Evolutionary conservation across 2,329 filamentous ascomycete genomes (phyloP).

Genomic region (Aspergillus japonicus): DNA sequence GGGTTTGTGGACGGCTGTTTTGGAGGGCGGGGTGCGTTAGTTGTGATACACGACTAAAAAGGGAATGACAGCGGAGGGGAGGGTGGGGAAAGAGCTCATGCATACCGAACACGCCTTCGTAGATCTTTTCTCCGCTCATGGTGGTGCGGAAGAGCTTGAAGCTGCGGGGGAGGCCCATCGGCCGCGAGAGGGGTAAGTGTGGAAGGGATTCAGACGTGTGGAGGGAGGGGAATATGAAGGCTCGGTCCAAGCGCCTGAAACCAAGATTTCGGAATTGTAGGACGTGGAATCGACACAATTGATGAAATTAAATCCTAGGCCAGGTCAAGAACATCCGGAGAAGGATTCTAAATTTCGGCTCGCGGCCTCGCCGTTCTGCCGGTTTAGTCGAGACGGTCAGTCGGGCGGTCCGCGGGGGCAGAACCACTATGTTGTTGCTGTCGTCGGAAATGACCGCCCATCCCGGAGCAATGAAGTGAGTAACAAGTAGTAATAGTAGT

Average conservation of each 20-base stretch:
- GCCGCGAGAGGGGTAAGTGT: slow-evolving; percentile 10
- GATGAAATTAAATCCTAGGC: too few species aligned
- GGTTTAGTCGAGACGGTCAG: background rate
- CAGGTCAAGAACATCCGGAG: too few species aligned
- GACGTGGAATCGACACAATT: background rate
- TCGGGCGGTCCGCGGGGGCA: background rate
- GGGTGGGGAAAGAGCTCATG: background rate
- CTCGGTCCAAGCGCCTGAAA: too few species aligned
- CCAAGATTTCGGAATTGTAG: background rate
- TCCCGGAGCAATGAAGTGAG: background rate
- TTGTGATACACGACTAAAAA: too few species aligned
- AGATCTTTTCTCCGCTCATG: slow-evolving; percentile 49
- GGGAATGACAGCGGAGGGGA: background rate
- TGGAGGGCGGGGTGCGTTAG: too few species aligned
- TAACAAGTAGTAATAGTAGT: too few species aligned
- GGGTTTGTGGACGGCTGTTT: slow-evolving; percentile 86
- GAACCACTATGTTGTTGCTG: background rate
- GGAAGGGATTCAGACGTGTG: background rate
- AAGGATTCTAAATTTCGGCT: background rate
- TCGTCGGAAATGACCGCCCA: background rate
- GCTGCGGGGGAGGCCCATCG: slow-evolving; percentile 33
- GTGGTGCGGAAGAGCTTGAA: slow-evolving; percentile 33
- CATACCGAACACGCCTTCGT: slow-evolving; percentile 52
- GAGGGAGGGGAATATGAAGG: too few species aligned
- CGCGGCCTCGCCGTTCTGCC: background rate